Evolutionary conservation across 1,284 basidiomycete species (phyloP).

Genomic region (Sporisorium graminicola): DNA sequence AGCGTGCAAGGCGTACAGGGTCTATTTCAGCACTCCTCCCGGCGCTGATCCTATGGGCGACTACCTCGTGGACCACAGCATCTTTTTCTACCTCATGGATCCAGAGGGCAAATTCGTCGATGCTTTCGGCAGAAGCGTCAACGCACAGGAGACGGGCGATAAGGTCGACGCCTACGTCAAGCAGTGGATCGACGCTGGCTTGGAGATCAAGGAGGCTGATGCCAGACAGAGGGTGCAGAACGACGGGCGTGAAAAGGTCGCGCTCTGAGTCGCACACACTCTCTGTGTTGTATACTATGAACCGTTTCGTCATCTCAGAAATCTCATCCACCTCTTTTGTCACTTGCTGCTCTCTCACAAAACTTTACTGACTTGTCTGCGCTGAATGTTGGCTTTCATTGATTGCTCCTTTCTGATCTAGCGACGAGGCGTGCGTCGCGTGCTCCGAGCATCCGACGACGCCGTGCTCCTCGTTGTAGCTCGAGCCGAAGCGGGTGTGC

Average conservation of each 20-base stretch:
- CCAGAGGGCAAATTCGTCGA: constrained; percentile 92
- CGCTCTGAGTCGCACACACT: constrained; percentile 8
- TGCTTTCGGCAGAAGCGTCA: constrained; percentile 89
- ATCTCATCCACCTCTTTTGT: constrained; percentile 12
- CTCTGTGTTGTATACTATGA: constrained; percentile 10
- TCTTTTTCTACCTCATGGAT: constrained; percentile 99
- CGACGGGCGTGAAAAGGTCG: constrained; percentile 47
- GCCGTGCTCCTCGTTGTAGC: constrained; percentile 43
- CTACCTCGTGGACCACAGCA: constrained; percentile 84
- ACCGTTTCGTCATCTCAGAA: background rate
- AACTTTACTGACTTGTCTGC: background rate
- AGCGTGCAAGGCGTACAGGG: constrained; percentile 92
- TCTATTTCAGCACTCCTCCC: constrained; percentile 95
- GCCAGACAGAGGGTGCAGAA: constrained; percentile 78
- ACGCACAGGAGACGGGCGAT: constrained; percentile 77
- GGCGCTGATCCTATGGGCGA: constrained; percentile 80
- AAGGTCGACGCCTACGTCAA: constrained; percentile 74
- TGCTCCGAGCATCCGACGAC: constrained; percentile 20
- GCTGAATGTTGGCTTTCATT: background rate
- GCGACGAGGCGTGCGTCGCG: constrained; percentile 46
- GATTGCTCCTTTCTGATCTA: background rate
- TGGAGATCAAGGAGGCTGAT: constrained; percentile 65
- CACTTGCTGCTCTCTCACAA: background rate
- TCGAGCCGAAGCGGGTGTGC: constrained; percentile 29
- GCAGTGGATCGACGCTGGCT: constrained; percentile 71